Base-by-base conservation (phyloP, 345 rosid genomes). In the Ceriops tagal region DNA sequence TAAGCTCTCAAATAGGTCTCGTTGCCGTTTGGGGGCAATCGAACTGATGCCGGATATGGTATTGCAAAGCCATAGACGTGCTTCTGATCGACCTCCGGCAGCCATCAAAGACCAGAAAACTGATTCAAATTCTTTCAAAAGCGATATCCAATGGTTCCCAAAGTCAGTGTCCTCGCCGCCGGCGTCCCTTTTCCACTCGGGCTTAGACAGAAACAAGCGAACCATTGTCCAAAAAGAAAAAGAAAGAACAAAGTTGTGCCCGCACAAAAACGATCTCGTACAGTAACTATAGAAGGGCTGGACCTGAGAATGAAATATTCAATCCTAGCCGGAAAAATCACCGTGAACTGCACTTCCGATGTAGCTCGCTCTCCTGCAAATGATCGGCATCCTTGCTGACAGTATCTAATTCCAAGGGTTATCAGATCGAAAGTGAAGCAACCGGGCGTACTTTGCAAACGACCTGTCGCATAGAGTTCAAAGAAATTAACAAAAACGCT, bases 11-110 rank as follows among this genome's bases (percentile, higher is more conserved):
- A 91, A 91, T 10, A 93, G 46, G 64, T 81, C 83, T n/a, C 79
- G 69, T 70, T 83, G 86, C 37, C 78, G 73, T 62, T 78, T 72
- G 31, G 80, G 78, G 52, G 88, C 59, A 53, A 89, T 52, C 18
- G 80, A 68, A 34, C 70, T 75, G 3, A 83, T 30, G 39, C 65
- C 74, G 0, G 91, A 83, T 19, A 89, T 56, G 1, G 91, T 73
- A 57, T 82, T 80, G 79, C 87, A 85, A 32, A 91, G 89, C 96
- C 96, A 91, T 19, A 86, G 65, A 4, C 86, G 90, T 76, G 98
- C 88, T 81, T 89, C 98, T 18, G 96, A 87, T 64, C 90, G 81
- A 53, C 90, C 89, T 34, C 85, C 92, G 27, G 75, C 70, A 9
- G 81, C 73, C 37, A 83, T 82, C 71, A 88, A 30, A 5, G 92